These are phyloP conservation scores for Capsicum baccatum DNA, from an alignment of 257 asterid genomes.

Conservation along the genomic window DNA sequence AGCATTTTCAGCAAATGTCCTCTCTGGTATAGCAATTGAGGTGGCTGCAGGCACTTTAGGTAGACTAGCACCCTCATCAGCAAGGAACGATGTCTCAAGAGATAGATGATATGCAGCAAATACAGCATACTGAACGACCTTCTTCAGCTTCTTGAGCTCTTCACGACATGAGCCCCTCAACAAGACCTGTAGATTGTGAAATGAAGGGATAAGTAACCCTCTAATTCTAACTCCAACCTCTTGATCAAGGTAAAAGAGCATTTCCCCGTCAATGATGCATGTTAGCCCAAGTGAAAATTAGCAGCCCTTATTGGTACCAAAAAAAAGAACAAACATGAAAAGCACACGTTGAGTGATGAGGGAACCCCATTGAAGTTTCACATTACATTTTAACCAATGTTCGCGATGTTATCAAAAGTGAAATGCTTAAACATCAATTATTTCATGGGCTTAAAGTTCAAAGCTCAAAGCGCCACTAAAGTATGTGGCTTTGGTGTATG, in stretches of 20 bases:
- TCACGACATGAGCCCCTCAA: constrained; percentile 75
- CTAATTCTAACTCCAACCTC: not conserved
- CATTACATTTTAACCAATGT: not conserved
- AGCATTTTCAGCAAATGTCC: constrained; percentile 42
- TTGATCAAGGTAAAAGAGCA: constrained; percentile 22
- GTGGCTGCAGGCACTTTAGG: constrained; percentile 53
- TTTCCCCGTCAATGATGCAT: not conserved
- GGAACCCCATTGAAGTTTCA: constrained; percentile 23
- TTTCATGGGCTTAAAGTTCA: not conserved
- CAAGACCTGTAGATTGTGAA: constrained; percentile 61
- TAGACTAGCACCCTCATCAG: constrained; percentile 93
- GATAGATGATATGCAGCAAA: constrained; percentile 96
- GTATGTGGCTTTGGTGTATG: not conserved
- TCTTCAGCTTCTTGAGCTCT: constrained; percentile 86
- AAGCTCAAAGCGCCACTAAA: not conserved
- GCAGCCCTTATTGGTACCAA: not conserved
- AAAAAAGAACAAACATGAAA: not conserved
- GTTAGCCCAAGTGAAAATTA: not conserved
- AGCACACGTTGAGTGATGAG: not conserved
- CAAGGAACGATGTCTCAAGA: constrained; percentile 87
- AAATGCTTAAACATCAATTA: not conserved
- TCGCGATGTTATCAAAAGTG: not conserved
- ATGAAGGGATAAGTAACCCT: constrained; percentile 31
- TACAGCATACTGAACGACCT: constrained; percentile 77
- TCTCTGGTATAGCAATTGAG: constrained; percentile 43